phyloP scores from a whole-genome alignment of 768 basidiomycete genomes.

The Dictyophora rubrovolvata region DNA sequence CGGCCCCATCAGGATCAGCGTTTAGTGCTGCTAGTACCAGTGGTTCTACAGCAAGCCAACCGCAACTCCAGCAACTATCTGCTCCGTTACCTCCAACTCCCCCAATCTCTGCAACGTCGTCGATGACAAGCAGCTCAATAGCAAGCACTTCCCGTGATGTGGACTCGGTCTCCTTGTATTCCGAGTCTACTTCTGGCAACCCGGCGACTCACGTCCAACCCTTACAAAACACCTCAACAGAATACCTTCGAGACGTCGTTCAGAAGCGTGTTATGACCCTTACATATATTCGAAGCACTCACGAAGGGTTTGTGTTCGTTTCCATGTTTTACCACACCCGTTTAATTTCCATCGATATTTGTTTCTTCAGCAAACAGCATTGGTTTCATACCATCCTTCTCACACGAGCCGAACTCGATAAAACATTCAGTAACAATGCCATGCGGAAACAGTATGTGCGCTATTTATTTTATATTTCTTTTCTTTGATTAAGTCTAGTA shows the following conservation, averaged over 20 bases:
- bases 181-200: constrained; percentile 23
- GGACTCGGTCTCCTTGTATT: constrained; percentile 62
- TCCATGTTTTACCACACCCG: constrained; percentile 3
- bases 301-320: constrained; percentile 60
- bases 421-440: constrained; percentile 57
- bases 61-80: constrained; percentile 26
- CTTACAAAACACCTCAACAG: constrained; percentile 58
- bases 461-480: background rate
- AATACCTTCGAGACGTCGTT: constrained; percentile 68
- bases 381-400: constrained; percentile 87
- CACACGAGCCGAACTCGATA: constrained; percentile 61
- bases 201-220: constrained; percentile 16
- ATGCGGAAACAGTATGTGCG: constrained; percentile 67
- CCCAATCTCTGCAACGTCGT: constrained; percentile 11
- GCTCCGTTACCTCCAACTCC: constrained; percentile 31
- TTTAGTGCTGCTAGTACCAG: constrained; percentile 16
- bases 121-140: constrained; percentile 13
- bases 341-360: background rate
- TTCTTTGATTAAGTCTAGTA: constrained; percentile 33
- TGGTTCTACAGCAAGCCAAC: constrained; percentile 18
- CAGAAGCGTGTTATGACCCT: constrained; percentile 79
- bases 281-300: constrained; percentile 75
- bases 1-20: constrained; percentile 1
- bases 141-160: constrained; percentile 38
- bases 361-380: constrained; percentile 52